Evolutionary conservation across 306 rosid genomes (phyloP).

Genomic region (Fragaria iinumae): DNA sequence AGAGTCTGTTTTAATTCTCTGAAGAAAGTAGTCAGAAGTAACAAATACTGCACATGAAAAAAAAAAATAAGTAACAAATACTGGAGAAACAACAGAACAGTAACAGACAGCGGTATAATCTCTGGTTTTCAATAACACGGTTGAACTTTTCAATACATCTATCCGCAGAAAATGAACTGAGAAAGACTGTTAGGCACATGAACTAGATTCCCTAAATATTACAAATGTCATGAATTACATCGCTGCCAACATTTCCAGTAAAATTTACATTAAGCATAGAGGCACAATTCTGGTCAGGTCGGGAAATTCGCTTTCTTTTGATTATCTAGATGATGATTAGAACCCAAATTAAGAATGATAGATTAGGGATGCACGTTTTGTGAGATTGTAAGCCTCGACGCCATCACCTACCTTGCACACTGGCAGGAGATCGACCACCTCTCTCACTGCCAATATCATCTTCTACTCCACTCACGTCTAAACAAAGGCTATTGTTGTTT

Average conservation of each 20-base stretch:
- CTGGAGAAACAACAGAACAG: neutral
- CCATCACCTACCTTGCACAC: constrained; percentile 60
- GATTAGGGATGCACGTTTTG: constrained; percentile 19
- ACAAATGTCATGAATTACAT: constrained; percentile 43
- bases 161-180: constrained; percentile 39
- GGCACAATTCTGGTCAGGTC: constrained; percentile 45
- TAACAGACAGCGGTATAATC: neutral
- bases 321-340: constrained; percentile 29
- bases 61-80: neutral
- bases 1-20: neutral
- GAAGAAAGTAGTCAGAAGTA: neutral
- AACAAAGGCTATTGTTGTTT: constrained; percentile 80
- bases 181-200: constrained; percentile 37
- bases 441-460: constrained; percentile 78
- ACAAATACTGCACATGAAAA: neutral
- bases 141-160: constrained; percentile 16
- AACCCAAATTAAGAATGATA: constrained; percentile 20
- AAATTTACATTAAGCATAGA: constrained; percentile 52
- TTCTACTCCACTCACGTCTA: constrained; percentile 69
- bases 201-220: constrained; percentile 40
- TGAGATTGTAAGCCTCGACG: constrained; percentile 28
- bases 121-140: neutral
- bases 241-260: constrained; percentile 37
- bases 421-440: constrained; percentile 67
- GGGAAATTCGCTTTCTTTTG: constrained; percentile 29